These are phyloP conservation scores for Picea sitchensis DNA, from an alignment of 75 land plant species.

Conservation along the genomic window DNA sequence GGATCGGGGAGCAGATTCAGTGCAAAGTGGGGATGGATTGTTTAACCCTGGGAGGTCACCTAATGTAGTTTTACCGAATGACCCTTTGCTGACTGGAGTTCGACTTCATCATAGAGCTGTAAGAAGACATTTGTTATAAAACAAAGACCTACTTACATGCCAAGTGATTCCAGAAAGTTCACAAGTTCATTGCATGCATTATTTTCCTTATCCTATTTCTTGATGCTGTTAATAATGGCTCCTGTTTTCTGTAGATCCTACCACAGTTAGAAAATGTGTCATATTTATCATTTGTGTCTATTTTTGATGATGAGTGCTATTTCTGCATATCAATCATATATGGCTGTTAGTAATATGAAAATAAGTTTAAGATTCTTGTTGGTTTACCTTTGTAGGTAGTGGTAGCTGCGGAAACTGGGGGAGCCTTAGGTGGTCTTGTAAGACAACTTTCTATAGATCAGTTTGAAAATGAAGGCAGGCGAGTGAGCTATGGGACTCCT, in stretches of 20 bases:
- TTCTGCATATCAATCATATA: neutral
- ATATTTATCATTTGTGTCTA: neutral
- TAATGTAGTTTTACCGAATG: neutral
- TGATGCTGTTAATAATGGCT: neutral
- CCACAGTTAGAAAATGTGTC: neutral
- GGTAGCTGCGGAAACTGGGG: slow-evolving; percentile 55
- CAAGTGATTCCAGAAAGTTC: neutral
- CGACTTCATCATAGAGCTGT: slow-evolving; percentile 54
- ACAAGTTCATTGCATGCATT: slow-evolving; percentile 1
- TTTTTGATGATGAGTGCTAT: slow-evolving; percentile 4
- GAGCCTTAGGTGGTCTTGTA: slow-evolving; percentile 45
- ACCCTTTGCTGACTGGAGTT: slow-evolving; percentile 17
- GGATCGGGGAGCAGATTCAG: slow-evolving; percentile 33
- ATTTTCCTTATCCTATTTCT: neutral
- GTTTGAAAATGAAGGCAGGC: slow-evolving; percentile 54
- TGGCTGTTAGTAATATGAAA: too few species aligned
- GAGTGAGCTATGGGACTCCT: slow-evolving; percentile 60
- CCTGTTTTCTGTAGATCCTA: neutral
- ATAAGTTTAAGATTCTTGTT: neutral
- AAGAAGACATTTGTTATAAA: slow-evolving; percentile 12
- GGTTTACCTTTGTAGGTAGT: slow-evolving; percentile 32
- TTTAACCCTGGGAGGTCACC: neutral
- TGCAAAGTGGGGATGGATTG: slow-evolving; percentile 23
- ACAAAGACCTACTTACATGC: neutral
- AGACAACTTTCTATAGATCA: slow-evolving; percentile 60